These are phyloP conservation scores for Colletotrichum sp. DNA, from an alignment of 2,329 filamentous ascomycete genomes.

Conservation along the genomic window DNA sequence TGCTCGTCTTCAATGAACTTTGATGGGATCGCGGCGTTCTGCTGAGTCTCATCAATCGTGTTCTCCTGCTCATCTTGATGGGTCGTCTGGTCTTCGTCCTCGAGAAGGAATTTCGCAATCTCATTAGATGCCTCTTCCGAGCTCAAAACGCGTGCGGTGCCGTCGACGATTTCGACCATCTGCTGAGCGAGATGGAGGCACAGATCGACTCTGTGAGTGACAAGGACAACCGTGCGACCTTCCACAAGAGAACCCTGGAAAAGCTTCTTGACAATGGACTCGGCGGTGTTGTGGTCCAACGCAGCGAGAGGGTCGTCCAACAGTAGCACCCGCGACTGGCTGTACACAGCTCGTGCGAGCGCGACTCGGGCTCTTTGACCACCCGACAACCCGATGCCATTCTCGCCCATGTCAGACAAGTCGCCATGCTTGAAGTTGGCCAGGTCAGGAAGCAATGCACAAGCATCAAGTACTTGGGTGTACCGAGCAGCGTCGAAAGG, in stretches of 20 bases:
- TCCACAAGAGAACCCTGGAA: slow-evolving; percentile 65
- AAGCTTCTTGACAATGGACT: slow-evolving; percentile 64
- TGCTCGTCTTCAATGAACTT: slow-evolving; percentile 84
- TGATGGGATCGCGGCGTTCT: slow-evolving; percentile 62
- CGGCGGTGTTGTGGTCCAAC: slow-evolving; percentile 67
- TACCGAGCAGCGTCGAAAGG: slow-evolving; percentile 61
- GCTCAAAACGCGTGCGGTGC: slow-evolving; percentile 56
- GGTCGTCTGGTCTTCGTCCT: slow-evolving; percentile 25
- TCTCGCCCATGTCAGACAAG: slow-evolving; percentile 64
- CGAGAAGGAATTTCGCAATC: slow-evolving; percentile 28
- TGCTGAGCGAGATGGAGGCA: slow-evolving; percentile 76
- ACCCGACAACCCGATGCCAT: slow-evolving; percentile 66
- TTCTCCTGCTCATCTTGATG: slow-evolving; percentile 36
- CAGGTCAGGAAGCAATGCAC: slow-evolving; percentile 62
- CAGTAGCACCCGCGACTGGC: slow-evolving; percentile 59
- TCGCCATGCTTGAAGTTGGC: slow-evolving; percentile 62
- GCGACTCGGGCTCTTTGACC: slow-evolving; percentile 69
- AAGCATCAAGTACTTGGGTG: slow-evolving; percentile 64
- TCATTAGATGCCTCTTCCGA: slow-evolving; percentile 44
- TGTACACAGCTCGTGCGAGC: slow-evolving; percentile 67
- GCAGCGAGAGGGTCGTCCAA: slow-evolving; percentile 70
- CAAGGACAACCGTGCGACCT: slow-evolving; percentile 75
- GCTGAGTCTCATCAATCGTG: slow-evolving; percentile 39
- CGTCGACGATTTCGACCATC: slow-evolving; percentile 71
- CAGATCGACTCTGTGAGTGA: slow-evolving; percentile 81